These are phyloP conservation scores for Penstemon newberryi DNA, from an alignment of 257 asterid genomes.

Conservation along the genomic window DNA sequence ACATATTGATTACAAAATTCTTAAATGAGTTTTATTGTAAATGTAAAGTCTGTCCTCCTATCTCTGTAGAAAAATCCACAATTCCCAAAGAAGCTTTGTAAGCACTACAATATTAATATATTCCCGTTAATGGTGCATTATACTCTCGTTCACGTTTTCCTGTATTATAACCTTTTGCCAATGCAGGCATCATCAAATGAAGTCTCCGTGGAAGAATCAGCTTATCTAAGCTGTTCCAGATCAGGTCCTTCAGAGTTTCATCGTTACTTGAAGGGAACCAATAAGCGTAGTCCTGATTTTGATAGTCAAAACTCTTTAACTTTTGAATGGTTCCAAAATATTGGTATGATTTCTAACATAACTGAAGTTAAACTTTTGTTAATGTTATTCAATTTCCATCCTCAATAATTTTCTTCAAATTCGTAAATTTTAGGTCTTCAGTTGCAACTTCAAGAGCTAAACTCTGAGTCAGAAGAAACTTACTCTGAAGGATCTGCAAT, in stretches of 20 bases:
- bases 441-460: constrained; percentile 46
- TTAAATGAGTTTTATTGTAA: background rate
- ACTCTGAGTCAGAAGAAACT: constrained; percentile 47
- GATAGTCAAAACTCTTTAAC: constrained; percentile 28
- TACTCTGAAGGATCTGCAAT: constrained; percentile 65
- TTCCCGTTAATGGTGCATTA: background rate
- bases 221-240: constrained; percentile 30
- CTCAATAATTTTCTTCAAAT: constrained; percentile 18
- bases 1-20: background rate
- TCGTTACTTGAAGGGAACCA: constrained; percentile 40
- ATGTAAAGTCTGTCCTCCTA: background rate
- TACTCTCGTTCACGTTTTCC: background rate
- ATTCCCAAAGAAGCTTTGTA: background rate
- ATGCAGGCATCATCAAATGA: constrained; percentile 48
- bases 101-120: background rate
- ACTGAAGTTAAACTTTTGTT: constrained; percentile 19
- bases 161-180: constrained; percentile 9
- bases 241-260: constrained; percentile 31
- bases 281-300: constrained; percentile 59
- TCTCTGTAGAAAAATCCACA: background rate
- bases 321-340: constrained; percentile 33
- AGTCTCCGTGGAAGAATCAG: constrained; percentile 34
- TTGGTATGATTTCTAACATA: constrained; percentile 35
- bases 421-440: constrained; percentile 43
- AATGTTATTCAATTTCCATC: constrained; percentile 10